Percentiles rank a stretch among this genome's conserved stretches.
Evolutionary conservation across 768 basidiomycete species (phyloP).

Genomic region (Atractiella rhizophila): DNA sequence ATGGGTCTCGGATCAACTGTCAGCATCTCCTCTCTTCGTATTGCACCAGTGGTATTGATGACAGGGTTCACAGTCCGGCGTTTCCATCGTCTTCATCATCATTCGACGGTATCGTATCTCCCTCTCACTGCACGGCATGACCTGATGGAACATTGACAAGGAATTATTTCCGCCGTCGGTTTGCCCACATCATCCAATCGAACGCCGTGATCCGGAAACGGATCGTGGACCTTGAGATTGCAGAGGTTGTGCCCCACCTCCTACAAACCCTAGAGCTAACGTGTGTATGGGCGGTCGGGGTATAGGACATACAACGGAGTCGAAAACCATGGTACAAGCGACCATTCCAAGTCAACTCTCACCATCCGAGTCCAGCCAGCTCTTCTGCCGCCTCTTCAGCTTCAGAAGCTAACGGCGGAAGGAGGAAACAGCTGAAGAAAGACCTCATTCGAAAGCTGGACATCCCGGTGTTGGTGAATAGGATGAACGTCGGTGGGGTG

Average conservation of each 20-base stretch:
- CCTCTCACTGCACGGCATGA: background rate
- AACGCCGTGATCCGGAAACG: constrained; percentile 2
- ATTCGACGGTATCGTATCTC: constrained; percentile 34
- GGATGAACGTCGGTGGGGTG: constrained; percentile 14
- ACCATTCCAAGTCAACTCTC: background rate
- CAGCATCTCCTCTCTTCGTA: constrained; percentile 1
- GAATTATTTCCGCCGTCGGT: constrained; percentile 44
- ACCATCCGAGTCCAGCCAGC: background rate
- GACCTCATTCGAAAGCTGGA: constrained; percentile 45
- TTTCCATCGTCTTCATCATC: constrained; percentile 64
- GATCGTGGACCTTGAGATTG: background rate
- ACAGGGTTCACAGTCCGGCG: constrained; percentile 34
- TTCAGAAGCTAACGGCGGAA: constrained; percentile 6
- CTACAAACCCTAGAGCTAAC: background rate
- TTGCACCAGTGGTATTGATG: no score
- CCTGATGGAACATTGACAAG: constrained; percentile 20
- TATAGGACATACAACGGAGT: background rate
- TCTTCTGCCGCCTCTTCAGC: background rate
- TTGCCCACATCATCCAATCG: constrained; percentile 22
- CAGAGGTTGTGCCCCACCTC: background rate
- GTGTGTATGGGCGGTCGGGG: background rate
- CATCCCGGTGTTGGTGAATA: constrained; percentile 12
- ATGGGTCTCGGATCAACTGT: background rate
- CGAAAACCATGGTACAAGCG: background rate
- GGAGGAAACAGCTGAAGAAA: constrained; percentile 26